Conservation (phyloP, 176 grass and related monocot species). For the Zoysia japonica region DNA sequence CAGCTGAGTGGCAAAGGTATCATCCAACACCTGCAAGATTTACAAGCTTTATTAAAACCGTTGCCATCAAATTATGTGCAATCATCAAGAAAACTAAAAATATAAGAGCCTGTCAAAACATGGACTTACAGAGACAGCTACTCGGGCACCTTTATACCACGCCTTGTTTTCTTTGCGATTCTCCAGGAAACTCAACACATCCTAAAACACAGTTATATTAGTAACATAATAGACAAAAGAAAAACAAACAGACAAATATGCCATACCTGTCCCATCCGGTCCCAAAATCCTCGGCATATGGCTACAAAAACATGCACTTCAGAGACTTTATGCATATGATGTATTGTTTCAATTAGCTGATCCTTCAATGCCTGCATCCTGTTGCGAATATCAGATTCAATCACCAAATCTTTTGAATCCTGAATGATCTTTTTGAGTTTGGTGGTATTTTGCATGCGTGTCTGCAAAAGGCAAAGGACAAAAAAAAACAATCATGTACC, state of each 20-base stretch:
- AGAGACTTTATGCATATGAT: constrained; percentile 74
- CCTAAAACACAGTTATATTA: constrained; percentile 51
- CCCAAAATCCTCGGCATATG: constrained; percentile 88
- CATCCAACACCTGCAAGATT: constrained; percentile 76
- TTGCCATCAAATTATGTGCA: not conserved
- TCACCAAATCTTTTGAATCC: constrained; percentile 81
- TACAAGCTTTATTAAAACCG: constrained; percentile 4
- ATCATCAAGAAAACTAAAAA: not conserved
- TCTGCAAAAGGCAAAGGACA: constrained; percentile 51
- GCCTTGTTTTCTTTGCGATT: constrained; percentile 91
- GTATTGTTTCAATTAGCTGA: constrained; percentile 72
- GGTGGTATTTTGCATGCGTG: constrained; percentile 71
- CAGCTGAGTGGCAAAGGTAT: constrained; percentile 92
- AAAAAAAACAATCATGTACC: constrained; percentile 12
- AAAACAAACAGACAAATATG: not conserved
- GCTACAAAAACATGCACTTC: constrained; percentile 85
- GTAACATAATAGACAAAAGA: constrained; percentile 9
- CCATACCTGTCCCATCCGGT: constrained; percentile 86
- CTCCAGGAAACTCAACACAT: constrained; percentile 90
- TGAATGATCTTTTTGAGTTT: constrained; percentile 97
- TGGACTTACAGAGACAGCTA: constrained; percentile 74
- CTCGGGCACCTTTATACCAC: constrained; percentile 86
- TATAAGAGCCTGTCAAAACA: not conserved
- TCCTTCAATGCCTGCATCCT: constrained; percentile 91
- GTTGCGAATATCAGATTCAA: constrained; percentile 88